phyloP scores from a whole-genome alignment of 768 basidiomycete genomes.

The Mrakia gelida region DNA sequence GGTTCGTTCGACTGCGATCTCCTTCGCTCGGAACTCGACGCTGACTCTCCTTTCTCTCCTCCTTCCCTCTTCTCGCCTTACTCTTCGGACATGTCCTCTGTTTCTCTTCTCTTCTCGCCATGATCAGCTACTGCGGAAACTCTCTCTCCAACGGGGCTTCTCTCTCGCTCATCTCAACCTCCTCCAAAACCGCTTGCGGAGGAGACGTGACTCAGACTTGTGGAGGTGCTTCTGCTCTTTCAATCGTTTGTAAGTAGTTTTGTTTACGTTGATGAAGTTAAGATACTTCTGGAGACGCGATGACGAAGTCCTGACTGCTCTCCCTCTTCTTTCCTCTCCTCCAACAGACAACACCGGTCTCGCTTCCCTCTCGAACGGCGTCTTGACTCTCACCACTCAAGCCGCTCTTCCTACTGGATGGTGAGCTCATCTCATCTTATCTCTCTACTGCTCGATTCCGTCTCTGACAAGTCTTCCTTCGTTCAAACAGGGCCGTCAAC shows the following conservation, averaged over 20 bases:
- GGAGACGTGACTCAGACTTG: slow-evolving; percentile 19
- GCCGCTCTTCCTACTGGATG: too few species aligned
- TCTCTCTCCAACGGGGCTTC: slow-evolving; percentile 6
- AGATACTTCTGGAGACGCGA: too few species aligned
- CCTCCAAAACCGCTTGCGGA: slow-evolving; percentile 12
- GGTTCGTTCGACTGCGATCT: neutral
- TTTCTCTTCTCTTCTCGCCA: neutral
- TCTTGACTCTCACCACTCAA: neutral
- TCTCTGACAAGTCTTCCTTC: neutral
- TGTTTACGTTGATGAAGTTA: too few species aligned
- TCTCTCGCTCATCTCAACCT: slow-evolving; percentile 2
- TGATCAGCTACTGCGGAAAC: neutral
- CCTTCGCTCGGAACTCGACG: too few species aligned
- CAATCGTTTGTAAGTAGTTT: slow-evolving; percentile 18
- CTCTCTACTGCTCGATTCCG: neutral
- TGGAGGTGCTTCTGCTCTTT: slow-evolving; percentile 34
- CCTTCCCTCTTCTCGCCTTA: too few species aligned
- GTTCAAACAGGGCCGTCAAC: too few species aligned
- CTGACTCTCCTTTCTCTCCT: neutral
- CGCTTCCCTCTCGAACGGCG: neutral
- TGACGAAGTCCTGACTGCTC: neutral
- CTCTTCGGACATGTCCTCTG: too few species aligned
- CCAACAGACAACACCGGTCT: neutral
- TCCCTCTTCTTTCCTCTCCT: neutral
- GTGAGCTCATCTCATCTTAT: too few species aligned